Evolutionary conservation across 192 early-diverging fungal genomes (phyloP).

Genomic region (Dimargaris cristalligena): DNA sequence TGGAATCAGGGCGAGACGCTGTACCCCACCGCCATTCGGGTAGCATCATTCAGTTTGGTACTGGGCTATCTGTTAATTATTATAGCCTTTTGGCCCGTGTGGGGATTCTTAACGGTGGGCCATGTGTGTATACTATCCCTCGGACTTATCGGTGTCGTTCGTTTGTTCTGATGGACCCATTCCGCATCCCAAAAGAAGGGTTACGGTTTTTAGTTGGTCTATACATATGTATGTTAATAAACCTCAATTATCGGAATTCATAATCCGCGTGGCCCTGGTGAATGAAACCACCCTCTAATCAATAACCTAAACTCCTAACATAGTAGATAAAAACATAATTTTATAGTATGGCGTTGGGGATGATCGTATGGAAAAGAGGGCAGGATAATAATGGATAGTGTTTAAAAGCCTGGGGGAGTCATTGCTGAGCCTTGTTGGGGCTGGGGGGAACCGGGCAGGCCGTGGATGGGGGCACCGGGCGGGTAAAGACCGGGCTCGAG

Average conservation of each 20-base stretch:
- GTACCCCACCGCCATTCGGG: background rate
- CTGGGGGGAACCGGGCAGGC: background rate
- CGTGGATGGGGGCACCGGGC: conserved; percentile 5
- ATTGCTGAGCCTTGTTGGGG: background rate
- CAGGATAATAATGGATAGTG: too few relatives aligned
- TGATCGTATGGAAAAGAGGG: too few relatives aligned
- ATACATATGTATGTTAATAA: too few relatives aligned
- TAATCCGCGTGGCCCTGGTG: too few relatives aligned
- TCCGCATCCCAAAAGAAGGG: too few relatives aligned
- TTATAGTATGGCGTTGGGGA: too few relatives aligned
- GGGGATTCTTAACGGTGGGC: background rate
- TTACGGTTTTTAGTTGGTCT: too few relatives aligned
- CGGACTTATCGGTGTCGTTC: background rate
- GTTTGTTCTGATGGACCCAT: conserved; percentile 1
- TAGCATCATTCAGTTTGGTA: background rate
- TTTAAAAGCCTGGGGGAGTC: conserved; percentile 7
- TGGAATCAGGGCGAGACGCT: background rate
- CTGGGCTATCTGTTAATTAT: background rate
- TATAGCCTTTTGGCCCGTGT: background rate
- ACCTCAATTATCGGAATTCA: too few relatives aligned
- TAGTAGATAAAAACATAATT: too few relatives aligned
- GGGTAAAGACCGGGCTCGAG: conserved; percentile 8
- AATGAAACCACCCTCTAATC: too few relatives aligned
- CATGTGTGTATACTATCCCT: background rate
- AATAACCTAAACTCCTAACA: too few relatives aligned